Conservation (phyloP, 805 yeast genomes). For the Pichia occidentalis region DNA sequence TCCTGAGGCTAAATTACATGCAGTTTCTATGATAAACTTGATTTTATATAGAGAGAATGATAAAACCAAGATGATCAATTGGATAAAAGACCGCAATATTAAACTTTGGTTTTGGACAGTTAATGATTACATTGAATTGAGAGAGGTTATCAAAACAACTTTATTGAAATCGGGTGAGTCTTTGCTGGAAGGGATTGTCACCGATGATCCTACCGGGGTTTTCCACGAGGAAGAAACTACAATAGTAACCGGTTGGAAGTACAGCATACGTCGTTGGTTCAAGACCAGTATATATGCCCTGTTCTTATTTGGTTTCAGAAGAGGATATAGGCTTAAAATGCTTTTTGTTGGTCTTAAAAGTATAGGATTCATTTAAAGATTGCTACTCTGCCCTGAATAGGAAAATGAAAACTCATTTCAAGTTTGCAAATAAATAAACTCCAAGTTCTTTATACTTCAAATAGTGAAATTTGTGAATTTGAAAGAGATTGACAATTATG, state of each 20-base stretch:
- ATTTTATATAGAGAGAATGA: slow-evolving; percentile 19
- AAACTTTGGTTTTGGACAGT: slow-evolving; percentile 34
- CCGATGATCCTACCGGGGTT: slow-evolving; percentile 19
- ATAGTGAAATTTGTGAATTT: too few species aligned
- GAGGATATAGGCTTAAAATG: slow-evolving; percentile 18
- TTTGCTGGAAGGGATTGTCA: slow-evolving; percentile 19
- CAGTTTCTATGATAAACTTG: slow-evolving; percentile 22
- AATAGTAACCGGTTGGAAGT: slow-evolving; percentile 5
- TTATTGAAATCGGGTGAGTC: slow-evolving; percentile 5
- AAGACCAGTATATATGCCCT: slow-evolving; percentile 14
- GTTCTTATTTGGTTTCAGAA: slow-evolving; percentile 18
- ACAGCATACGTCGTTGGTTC: slow-evolving; percentile 13
- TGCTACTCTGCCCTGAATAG: too few species aligned
- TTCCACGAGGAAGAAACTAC: neutral
- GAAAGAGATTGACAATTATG: too few species aligned
- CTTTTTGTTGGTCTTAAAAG: slow-evolving; percentile 14
- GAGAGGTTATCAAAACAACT: slow-evolving; percentile 15
- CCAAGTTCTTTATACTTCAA: slow-evolving; percentile 16
- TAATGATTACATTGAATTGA: slow-evolving; percentile 23
- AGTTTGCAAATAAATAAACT: slow-evolving; percentile 12
- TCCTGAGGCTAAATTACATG: slow-evolving; percentile 17
- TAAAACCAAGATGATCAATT: slow-evolving; percentile 15
- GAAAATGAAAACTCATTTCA: too few species aligned
- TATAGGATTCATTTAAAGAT: slow-evolving; percentile 22
- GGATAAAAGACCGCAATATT: slow-evolving; percentile 17